These are phyloP conservation scores for Orbilia oligospora DNA, from an alignment of 2,329 filamentous ascomycete genomes.

Conservation along the genomic window DNA sequence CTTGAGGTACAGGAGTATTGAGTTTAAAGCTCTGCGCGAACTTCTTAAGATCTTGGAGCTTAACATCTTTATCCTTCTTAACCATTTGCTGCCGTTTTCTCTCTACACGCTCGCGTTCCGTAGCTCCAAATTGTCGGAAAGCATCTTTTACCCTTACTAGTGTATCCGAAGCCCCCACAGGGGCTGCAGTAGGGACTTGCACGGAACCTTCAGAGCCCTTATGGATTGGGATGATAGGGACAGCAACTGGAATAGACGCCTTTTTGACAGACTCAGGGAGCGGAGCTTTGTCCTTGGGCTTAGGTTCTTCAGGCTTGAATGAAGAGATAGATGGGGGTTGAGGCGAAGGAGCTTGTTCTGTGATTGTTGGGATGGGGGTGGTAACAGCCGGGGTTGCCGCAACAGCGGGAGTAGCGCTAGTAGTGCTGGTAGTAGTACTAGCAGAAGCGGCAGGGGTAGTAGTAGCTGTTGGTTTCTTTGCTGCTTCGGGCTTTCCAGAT, in stretches of 20 bases:
- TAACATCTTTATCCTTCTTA: constrained; percentile 86
- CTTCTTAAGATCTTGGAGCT: constrained; percentile 93
- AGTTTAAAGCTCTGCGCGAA: constrained; percentile 96
- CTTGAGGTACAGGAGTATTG: constrained; percentile 88
- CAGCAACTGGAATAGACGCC: constrained; percentile 48
- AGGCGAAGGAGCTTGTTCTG: constrained; percentile 56
- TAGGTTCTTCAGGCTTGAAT: constrained; percentile 60
- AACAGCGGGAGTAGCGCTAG: neutral
- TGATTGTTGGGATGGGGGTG: constrained; percentile 59
- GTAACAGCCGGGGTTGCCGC: constrained; percentile 31
- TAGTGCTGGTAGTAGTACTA: neutral
- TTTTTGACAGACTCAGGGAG: constrained; percentile 63
- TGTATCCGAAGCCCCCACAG: constrained; percentile 54
- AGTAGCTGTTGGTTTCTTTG: constrained; percentile 65
- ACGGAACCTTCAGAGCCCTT: constrained; percentile 51
- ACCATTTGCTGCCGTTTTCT: constrained; percentile 69
- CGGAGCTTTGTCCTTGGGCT: constrained; percentile 66
- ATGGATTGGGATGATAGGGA: constrained; percentile 52
- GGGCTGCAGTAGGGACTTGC: constrained; percentile 17
- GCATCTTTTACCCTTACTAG: constrained; percentile 70
- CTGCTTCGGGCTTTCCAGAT: constrained; percentile 66
- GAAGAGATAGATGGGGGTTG: constrained; percentile 56
- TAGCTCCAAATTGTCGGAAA: constrained; percentile 76
- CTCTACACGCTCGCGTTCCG: constrained; percentile 73
- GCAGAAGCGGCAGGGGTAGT: neutral